Evolutionary conservation across 306 rosid species (phyloP), one percentile per base, ranked within the genome.

Genomic region (Vigna mungo): DNA sequence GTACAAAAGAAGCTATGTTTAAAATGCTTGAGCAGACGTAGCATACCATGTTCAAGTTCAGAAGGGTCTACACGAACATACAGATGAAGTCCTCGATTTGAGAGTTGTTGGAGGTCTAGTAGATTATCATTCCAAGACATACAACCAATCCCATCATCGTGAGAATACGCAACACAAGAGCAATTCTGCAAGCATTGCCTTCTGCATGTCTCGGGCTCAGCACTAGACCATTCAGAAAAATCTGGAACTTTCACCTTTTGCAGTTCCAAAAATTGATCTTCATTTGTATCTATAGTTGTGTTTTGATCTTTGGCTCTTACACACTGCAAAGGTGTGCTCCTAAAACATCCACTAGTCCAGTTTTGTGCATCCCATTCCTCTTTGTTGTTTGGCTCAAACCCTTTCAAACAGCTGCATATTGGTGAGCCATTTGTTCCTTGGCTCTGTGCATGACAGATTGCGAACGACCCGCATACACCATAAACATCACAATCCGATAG

Each of bases 341-440:
- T 75, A 51, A 64, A 44, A 12, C 84, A 73, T 9, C 79, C 84
- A 25, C 49, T 41, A 2, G 74, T 75, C 86, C 86, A 87, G 7
- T 62, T 65, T 2, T 77, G 55, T 0, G 2, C 47, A 1, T 72
- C 43, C 90, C 91, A 87, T 2, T 72, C 85, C 17, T 63, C 39
- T 17, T 4, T 32, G 13, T 74, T 78, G 25, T 21, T 82, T 1
- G 87, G 84, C 21, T 23, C 68, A 66, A 85, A 89, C 49, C 91
- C 93, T 17, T 12, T 48, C 52, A 84, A 72, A 69, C 90, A 90
- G 15, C 67, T 66, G 34, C 91, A 90, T 36, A 63, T 9, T 1
- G 90, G 79, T 9, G 66, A 17, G 0, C 0, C 46, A 9, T 39
- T 39, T 39, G 44, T 39, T 39, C 44, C 44, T 39, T 39, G 44